Conservation (phyloP, 1,139 yeast species). For the Geotrichum candidum region DNA sequence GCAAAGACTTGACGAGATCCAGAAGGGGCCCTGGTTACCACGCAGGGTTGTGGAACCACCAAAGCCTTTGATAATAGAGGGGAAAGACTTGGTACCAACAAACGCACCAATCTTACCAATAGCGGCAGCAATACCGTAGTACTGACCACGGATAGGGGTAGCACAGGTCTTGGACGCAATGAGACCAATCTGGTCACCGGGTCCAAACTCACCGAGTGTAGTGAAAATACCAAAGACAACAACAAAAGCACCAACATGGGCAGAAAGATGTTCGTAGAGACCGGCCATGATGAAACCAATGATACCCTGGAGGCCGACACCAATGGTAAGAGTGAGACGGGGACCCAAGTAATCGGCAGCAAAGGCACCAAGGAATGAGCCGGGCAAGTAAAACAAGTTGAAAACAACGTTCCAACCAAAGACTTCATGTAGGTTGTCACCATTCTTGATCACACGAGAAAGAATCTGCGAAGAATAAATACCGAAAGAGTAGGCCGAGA, state of each 20-base stretch:
- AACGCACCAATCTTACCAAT: slow-evolving; percentile 54
- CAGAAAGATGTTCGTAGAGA: slow-evolving; percentile 47
- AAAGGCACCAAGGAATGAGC: slow-evolving; percentile 77
- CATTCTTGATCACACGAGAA: slow-evolving; percentile 52
- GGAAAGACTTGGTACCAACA: slow-evolving; percentile 79
- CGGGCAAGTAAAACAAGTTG: slow-evolving; percentile 84
- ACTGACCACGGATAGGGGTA: slow-evolving; percentile 83
- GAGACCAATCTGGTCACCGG: slow-evolving; percentile 87
- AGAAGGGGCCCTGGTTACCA: slow-evolving; percentile 73
- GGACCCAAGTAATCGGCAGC: slow-evolving; percentile 87
- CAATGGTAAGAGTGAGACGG: slow-evolving; percentile 63
- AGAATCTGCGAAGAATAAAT: slow-evolving; percentile 70
- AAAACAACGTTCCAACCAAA: slow-evolving; percentile 93
- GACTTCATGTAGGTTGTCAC: slow-evolving; percentile 54
- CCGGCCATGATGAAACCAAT: slow-evolving; percentile 88
- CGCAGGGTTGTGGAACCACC: slow-evolving; percentile 42
- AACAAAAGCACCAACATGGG: slow-evolving; percentile 68
- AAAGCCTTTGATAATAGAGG: slow-evolving; percentile 53
- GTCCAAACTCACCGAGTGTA: slow-evolving; percentile 88
- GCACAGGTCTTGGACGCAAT: slow-evolving; percentile 83
- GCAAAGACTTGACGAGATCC: slow-evolving; percentile 72
- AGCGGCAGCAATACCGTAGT: slow-evolving; percentile 83
- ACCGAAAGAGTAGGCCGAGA: slow-evolving; percentile 81
- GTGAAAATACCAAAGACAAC: slow-evolving; percentile 83
- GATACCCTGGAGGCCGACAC: slow-evolving; percentile 66